Conservation (phyloP, 495 filamentous ascomycete genomes). For the Copromyces sp. region DNA sequence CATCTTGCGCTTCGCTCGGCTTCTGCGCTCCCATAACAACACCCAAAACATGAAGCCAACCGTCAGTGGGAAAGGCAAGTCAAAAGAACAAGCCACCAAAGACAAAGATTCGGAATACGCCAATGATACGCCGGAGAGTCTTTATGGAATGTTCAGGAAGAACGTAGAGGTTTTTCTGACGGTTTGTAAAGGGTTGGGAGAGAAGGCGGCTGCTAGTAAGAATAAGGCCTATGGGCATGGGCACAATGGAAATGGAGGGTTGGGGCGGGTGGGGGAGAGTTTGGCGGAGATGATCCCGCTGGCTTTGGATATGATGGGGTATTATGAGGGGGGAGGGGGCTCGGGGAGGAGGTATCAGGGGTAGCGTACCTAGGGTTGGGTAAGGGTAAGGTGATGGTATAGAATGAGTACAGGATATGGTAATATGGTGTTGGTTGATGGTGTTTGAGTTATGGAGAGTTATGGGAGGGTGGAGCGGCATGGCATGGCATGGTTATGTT, state of each 20-base stretch:
- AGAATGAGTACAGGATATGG: background rate
- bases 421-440: background rate
- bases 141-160: slow-evolving; percentile 56
- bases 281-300: slow-evolving; percentile 43
- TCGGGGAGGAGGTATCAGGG: background rate
- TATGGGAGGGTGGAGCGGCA: background rate
- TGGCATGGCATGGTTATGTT: background rate
- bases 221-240: slow-evolving; percentile 23
- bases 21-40: background rate
- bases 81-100: background rate
- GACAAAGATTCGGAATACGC: slow-evolving; percentile 4
- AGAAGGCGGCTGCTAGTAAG: slow-evolving; percentile 46
- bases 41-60: background rate
- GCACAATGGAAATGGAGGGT: slow-evolving; percentile 8
- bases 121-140: slow-evolving; percentile 31
- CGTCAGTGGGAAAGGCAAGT: background rate
- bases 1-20: slow-evolving; percentile 54
- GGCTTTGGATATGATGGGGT: slow-evolving; percentile 52
- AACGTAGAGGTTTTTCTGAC: slow-evolving; percentile 59
- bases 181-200: slow-evolving; percentile 49
- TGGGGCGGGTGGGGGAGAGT: slow-evolving; percentile 27
- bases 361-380: background rate
- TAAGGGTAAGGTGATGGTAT: background rate
- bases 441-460: background rate
- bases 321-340: slow-evolving; percentile 29